Evolutionary conservation across 495 filamentous ascomycete species (phyloP), one percentile per base, ranked within the genome.

Genomic region (Lasiosphaeria hispida): DNA sequence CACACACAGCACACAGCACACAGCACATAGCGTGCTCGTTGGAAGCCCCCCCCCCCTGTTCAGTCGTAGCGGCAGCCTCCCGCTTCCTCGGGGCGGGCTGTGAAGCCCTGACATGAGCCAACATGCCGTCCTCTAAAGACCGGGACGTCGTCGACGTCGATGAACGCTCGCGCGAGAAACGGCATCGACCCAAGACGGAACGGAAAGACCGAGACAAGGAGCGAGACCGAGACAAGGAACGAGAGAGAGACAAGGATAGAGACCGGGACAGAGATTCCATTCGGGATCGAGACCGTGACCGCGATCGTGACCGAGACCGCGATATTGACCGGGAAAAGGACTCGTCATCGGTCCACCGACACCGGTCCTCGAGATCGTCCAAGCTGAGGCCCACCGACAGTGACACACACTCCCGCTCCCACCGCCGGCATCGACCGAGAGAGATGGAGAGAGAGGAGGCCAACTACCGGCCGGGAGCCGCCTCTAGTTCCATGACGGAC

Each of bases 41-140:
- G 44, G 30, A n/a, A 50, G 39, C 40, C 49, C 60, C 49, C 41
- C 56, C 18, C 18, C 41, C 18, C 43, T 38, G 44, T 48, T 47
- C 35, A 38, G 45, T 45, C 56, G 38, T 55, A 60, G 41, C 61
- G 48, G 62, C 55, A 47, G 60, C 48, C 48, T 61, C 54, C 69
- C 64, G 63, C 58, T 53, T 19, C 53, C 36, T 30, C 50, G 57
- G 57, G 63, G 59, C 59, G 68, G 66, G 62, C 55, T 61, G 50
- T 53, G 58, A 30, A 54, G 63, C 70, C 69, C 61, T 69, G 69
- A 65, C 63, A 75, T 70, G 66, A 62, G 71, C 58, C 65, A 65
- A 59, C 63, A 77, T 80, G 77, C 73, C 76, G 42, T 74, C 75
- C 55, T 65, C 68, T 65, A 73, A 71, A 67, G 77, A 79, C 55